Percentiles rank a stretch among this genome's conserved stretches.
Conservation (phyloP, 1,284 basidiomycete genomes). For the Naganishia cerealis region DNA sequence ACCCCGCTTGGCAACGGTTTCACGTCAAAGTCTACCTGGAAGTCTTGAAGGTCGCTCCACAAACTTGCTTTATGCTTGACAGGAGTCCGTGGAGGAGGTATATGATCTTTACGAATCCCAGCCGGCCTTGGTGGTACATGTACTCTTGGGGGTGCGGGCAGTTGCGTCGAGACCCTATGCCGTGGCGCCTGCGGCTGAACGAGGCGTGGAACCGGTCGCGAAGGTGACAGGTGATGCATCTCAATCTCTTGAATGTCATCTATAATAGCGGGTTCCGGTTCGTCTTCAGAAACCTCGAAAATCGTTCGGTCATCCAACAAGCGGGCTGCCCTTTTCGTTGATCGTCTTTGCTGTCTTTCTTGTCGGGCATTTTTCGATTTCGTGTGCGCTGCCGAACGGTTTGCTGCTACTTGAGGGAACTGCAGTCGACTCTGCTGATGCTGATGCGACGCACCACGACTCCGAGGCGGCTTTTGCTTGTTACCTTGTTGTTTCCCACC, state of each 20-base stretch:
- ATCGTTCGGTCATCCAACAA: constrained; percentile 32
- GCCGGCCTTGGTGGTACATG: neutral
- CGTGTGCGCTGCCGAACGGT: neutral
- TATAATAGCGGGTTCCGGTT: neutral
- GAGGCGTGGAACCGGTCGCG: constrained; percentile 3
- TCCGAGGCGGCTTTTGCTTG: neutral
- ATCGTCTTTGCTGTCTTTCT: neutral
- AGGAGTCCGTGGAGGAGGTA: neutral
- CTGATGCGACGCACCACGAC: neutral
- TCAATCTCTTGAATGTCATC: neutral
- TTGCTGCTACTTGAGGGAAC: constrained; percentile 4
- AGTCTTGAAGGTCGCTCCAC: constrained; percentile 52
- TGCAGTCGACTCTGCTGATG: constrained; percentile 5
- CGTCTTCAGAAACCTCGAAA: constrained; percentile 20
- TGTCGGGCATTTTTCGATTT: neutral
- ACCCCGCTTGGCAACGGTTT: constrained; percentile 50
- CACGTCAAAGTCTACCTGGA: constrained; percentile 52
- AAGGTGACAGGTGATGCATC: neutral
- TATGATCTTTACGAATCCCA: neutral
- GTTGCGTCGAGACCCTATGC: neutral
- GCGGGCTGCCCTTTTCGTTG: neutral
- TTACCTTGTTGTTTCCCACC: neutral
- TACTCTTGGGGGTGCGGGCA: neutral
- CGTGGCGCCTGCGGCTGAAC: neutral
- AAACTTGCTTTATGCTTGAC: constrained; percentile 37